Conservation (phyloP, 306 rosid species). For the Hippophae rhamnoides region DNA sequence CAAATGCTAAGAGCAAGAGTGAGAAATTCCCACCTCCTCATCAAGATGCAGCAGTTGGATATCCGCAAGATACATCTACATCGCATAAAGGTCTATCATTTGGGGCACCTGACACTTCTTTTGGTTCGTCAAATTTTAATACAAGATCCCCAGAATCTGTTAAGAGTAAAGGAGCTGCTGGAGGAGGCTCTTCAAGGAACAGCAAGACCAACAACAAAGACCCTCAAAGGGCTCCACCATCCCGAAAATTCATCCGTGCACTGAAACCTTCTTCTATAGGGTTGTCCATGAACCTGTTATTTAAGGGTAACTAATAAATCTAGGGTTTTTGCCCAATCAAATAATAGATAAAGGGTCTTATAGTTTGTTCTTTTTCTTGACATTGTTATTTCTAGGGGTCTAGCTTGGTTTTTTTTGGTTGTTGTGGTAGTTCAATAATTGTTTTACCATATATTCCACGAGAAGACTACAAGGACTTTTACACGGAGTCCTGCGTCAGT, state of each 20-base stretch:
- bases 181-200: slow-evolving; percentile 37
- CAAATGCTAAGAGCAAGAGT: slow-evolving; percentile 78
- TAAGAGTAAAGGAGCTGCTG: slow-evolving; percentile 26
- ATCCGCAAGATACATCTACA: slow-evolving; percentile 44
- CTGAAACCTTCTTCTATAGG: slow-evolving; percentile 66
- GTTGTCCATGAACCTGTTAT: slow-evolving; percentile 43
- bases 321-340: no score
- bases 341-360: no score
- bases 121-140: slow-evolving; percentile 41
- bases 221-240: slow-evolving; percentile 47
- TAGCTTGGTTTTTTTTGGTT: no score
- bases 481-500: no score
- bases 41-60: slow-evolving; percentile 81
- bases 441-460: no score
- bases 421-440: no score
- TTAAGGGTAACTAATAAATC: slow-evolving; percentile 39
- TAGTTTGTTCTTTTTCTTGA: no score
- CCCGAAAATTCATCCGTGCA: slow-evolving; percentile 56
- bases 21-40: slow-evolving; percentile 97
- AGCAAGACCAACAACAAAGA: slow-evolving; percentile 31
- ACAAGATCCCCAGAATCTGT: slow-evolving; percentile 40
- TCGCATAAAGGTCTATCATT: slow-evolving; percentile 58
- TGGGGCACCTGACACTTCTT: slow-evolving; percentile 50
- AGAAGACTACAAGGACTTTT: no score
- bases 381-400: no score